phyloP scores from a whole-genome alignment of 2,329 filamentous ascomycete species.

The Fusarium buharicum region DNA sequence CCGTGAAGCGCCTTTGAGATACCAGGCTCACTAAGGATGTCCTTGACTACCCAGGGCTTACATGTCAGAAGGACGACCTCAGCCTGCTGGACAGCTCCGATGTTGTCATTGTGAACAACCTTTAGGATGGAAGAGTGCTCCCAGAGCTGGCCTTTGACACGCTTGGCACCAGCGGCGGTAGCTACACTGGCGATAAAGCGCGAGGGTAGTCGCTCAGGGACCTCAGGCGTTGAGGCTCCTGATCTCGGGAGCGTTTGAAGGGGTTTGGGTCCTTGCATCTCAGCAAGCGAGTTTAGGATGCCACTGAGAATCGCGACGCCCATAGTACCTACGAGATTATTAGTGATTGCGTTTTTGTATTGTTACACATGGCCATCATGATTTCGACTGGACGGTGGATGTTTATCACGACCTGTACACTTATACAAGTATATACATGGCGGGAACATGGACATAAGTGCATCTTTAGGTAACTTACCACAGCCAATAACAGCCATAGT shows the following conservation, averaged over 20 bases:
- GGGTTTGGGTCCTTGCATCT: conserved; percentile 59
- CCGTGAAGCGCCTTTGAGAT: conserved; percentile 78
- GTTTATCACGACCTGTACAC: conserved; percentile 1
- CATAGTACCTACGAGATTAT: conserved; percentile 72
- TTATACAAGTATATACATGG: not conserved
- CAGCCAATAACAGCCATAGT: conserved; percentile 85
- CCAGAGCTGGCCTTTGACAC: conserved; percentile 72
- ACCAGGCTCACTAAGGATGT: conserved; percentile 73
- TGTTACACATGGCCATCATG: not conserved
- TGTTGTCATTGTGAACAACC: conserved; percentile 77
- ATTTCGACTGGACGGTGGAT: not conserved
- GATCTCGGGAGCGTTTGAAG: conserved; percentile 55
- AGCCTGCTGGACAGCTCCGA: conserved; percentile 71
- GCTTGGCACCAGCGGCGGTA: conserved; percentile 73
- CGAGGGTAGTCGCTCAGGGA: conserved; percentile 71
- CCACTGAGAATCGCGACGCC: conserved; percentile 86
- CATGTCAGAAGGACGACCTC: conserved; percentile 82
- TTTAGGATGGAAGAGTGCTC: conserved; percentile 71
- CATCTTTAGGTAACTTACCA: conserved; percentile 63
- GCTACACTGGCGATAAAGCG: conserved; percentile 85
- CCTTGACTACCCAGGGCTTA: conserved; percentile 79
- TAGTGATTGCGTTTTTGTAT: conserved; percentile 14
- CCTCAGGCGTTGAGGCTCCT: conserved; percentile 57
- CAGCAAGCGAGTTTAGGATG: conserved; percentile 76
- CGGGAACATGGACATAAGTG: not conserved